Evolutionary conservation across 2,329 filamentous ascomycete genomes (phyloP), one percentile per base, ranked within the genome.

Genomic region (Pyricularia grisea): DNA sequence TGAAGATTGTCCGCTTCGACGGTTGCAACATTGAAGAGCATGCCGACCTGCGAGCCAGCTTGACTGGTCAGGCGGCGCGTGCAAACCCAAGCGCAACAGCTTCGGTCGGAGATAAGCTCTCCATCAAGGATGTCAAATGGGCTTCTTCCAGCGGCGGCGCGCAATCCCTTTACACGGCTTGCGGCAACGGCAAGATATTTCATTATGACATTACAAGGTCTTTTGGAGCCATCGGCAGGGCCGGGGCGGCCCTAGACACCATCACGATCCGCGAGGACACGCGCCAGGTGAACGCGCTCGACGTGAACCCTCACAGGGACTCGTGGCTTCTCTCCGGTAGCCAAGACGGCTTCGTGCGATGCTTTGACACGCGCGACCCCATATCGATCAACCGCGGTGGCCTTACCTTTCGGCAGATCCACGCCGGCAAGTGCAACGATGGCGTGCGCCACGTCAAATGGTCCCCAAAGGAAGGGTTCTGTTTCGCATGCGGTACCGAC

Each of bases 401-500:
- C 31, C 31, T 55, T 25, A 86, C 83, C 0, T 87, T 85, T 73
- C 79, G 82, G 20, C 77, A 81, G 72, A 72, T 84, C 74, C 78
- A 80, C 74, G 74, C 81, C 69, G 83, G 83, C 75, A 81, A 79
- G 71, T 82, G 83, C 75, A 85, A 95, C 71, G 85, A 87, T 68
- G 81, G 82, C 33, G 85, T 90, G 36, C 82, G 86, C 30, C 85
- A 88, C 74, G 85, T 90, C n/a, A 83, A 87, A 72, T 90, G 88
- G 88, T 88, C 87, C 17, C 87, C 87, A 7, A 84, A 80, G 42
- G 83, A 88, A 67, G 88, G 86, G 6, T 82, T 88, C 73, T 81
- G 85, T 70, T 88, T 90, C 77, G 88, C 88, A 25, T 89, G 87
- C 75, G 87, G 84, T 67, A 90, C 88, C 0, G 88, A 90, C 71